These are phyloP conservation scores for Lizanozyma gosingica DNA, from an alignment of 1,139 yeast genomes.

Conservation along the genomic window DNA sequence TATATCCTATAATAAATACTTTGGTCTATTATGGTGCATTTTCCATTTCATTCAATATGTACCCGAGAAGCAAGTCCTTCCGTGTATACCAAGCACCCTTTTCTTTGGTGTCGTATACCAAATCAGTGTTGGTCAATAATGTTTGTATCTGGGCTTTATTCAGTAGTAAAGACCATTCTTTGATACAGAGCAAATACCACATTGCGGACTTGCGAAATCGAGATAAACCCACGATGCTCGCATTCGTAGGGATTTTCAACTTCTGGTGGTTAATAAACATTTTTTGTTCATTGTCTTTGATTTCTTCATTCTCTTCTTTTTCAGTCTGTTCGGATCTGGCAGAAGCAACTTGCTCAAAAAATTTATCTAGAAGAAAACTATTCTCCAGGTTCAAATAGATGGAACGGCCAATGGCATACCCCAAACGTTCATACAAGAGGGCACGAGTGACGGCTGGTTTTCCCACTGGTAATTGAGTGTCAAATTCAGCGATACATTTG, in stretches of 20 bases:
- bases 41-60: neutral
- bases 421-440: conserved; percentile 32
- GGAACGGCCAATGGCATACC: conserved; percentile 28
- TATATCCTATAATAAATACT: too few relatives aligned
- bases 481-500: conserved; percentile 31
- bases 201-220: conserved; percentile 67
- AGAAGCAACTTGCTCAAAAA: conserved; percentile 5
- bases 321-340: conserved; percentile 4
- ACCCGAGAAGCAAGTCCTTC: neutral
- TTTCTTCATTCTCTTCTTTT: conserved; percentile 6
- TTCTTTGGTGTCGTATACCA: neutral
- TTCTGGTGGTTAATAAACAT: conserved; percentile 30
- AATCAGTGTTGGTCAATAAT: conserved; percentile 8
- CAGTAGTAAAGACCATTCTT: conserved; percentile 49
- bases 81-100: neutral
- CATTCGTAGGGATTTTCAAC: conserved; percentile 22
- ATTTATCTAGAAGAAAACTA: neutral
- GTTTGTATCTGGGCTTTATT: conserved; percentile 17
- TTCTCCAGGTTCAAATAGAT: conserved; percentile 7
- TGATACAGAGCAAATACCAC: conserved; percentile 72
- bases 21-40: neutral
- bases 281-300: conserved; percentile 21
- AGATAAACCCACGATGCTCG: conserved; percentile 41
- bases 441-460: conserved; percentile 35
- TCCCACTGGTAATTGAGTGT: conserved; percentile 26